Percentiles rank a stretch among this genome's conserved stretches.
phyloP scores from a whole-genome alignment of 495 filamentous ascomycete species.

The Hapsidospora chrysogenum region DNA sequence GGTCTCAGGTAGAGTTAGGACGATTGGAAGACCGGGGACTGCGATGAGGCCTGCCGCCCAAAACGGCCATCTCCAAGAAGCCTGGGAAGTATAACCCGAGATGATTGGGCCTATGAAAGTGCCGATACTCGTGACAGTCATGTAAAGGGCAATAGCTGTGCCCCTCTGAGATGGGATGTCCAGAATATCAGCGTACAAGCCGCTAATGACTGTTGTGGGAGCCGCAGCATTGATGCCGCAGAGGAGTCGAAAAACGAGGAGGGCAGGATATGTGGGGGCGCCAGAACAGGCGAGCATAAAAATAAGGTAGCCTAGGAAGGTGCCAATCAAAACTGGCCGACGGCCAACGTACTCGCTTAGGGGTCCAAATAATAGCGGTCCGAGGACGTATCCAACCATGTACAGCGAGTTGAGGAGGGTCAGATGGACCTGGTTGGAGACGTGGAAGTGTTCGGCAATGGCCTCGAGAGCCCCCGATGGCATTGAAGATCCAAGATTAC shows the following conservation, averaged over 20 bases:
- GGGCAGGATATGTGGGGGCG: neutral
- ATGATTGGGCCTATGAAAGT: conserved; percentile 23
- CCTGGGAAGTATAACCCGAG: conserved; percentile 12
- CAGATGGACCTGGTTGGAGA: neutral
- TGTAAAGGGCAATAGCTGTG: conserved; percentile 12
- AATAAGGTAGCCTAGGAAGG: neutral
- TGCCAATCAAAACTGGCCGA: neutral
- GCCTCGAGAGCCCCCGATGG: neutral
- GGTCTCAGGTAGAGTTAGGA: conserved; percentile 22
- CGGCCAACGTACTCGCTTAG: neutral
- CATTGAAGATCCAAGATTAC: neutral
- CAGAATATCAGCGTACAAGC: neutral
- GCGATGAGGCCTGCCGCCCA: conserved; percentile 29
- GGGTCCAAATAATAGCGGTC: neutral
- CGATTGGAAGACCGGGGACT: conserved; percentile 12
- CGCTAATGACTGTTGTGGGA: neutral
- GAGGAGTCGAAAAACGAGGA: neutral
- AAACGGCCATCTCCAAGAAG: conserved; percentile 30
- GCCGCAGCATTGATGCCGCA: neutral
- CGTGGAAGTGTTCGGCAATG: neutral
- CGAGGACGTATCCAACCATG: neutral
- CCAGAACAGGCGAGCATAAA: neutral
- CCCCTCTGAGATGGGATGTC: neutral
- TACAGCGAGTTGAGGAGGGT: conserved; percentile 1
- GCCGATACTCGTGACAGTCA: neutral